Evolutionary conservation across 495 filamentous ascomycete genomes (phyloP).

Genomic region (Talaromyces trachyspermus): DNA sequence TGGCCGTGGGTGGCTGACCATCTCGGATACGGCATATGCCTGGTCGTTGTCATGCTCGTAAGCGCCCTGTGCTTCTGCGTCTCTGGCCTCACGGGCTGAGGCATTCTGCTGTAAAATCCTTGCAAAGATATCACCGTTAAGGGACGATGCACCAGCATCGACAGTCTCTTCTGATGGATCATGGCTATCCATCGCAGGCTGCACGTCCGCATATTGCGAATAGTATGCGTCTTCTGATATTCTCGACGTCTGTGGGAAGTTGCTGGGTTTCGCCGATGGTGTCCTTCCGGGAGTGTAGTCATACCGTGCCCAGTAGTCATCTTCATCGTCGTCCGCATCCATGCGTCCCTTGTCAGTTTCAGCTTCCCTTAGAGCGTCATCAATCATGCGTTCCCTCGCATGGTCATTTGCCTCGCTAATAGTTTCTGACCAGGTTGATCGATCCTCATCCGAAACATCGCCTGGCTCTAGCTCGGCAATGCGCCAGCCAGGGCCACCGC

Average conservation of each 20-base stretch:
- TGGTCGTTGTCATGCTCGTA: conserved; percentile 9
- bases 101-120: conserved; percentile 27
- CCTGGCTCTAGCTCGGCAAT: conserved; percentile 69
- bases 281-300: conserved; percentile 76
- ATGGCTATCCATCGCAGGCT: conserved; percentile 84
- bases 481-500: conserved; percentile 68
- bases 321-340: conserved; percentile 67
- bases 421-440: conserved; percentile 41
- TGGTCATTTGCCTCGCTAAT: conserved; percentile 46
- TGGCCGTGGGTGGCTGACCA: conserved; percentile 37
- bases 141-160: conserved; percentile 43
- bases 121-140: conserved; percentile 44
- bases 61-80: conserved; percentile 11
- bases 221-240: conserved; percentile 53
- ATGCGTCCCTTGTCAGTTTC: conserved; percentile 21
- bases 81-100: conserved; percentile 19
- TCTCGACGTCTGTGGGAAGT: conserved; percentile 25
- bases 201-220: conserved; percentile 78
- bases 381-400: conserved; percentile 27
- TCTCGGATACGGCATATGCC: conserved; percentile 12
- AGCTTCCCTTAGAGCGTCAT: conserved; percentile 29
- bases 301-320: conserved; percentile 92
- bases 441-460: conserved; percentile 32
- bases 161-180: conserved; percentile 61
- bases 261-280: conserved; percentile 53